Percentiles rank a stretch among this genome's conserved stretches.
Conservation (phyloP, 768 basidiomycete species). For the Paxillus involutus region DNA sequence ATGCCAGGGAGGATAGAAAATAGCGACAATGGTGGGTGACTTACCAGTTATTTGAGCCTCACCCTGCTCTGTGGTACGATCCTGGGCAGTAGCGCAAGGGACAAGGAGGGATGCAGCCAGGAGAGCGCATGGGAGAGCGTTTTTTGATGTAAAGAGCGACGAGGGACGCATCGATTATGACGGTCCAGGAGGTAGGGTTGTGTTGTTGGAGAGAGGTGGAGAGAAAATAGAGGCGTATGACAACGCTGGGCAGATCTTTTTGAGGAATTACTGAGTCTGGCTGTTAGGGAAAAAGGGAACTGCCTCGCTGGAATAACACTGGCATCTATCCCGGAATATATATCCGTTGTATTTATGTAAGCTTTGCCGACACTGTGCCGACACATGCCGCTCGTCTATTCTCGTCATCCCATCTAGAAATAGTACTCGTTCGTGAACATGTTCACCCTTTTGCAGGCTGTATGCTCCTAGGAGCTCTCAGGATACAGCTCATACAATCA, state of each 20-base stretch:
- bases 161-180: constrained; percentile 14
- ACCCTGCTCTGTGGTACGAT: constrained; percentile 34
- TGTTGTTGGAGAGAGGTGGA: not conserved
- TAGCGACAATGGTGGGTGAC: not conserved
- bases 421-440: too few relatives aligned
- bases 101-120: constrained; percentile 4
- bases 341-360: too few relatives aligned
- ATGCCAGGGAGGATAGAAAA: not conserved
- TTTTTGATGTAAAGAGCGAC: constrained; percentile 17
- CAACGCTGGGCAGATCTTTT: not conserved
- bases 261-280: too few relatives aligned
- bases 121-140: constrained; percentile 2
- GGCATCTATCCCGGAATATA: too few relatives aligned
- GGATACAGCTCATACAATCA: too few relatives aligned
- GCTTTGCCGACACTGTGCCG: too few relatives aligned
- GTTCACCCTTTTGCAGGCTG: too few relatives aligned
- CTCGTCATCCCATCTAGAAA: too few relatives aligned
- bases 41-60: constrained; percentile 39
- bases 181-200: constrained; percentile 2
- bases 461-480: too few relatives aligned
- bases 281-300: too few relatives aligned
- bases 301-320: too few relatives aligned
- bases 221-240: not conserved
- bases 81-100: constrained; percentile 15
- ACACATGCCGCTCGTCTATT: too few relatives aligned